These are phyloP conservation scores for Lachancea fermentati DNA, from an alignment of 805 yeast species.

Conservation along the genomic window DNA sequence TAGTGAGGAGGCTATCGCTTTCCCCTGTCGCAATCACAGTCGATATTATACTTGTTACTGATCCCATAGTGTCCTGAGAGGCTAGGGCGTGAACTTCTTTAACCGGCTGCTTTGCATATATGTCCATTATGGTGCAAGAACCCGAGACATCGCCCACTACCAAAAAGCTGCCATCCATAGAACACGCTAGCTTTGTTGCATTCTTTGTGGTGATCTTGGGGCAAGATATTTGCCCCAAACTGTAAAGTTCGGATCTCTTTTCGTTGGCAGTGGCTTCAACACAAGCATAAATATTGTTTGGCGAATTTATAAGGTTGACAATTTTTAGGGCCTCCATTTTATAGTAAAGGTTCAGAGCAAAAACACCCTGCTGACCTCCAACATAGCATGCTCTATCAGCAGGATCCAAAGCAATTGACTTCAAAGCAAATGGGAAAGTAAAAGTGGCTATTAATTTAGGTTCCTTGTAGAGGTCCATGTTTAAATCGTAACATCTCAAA, in stretches of 20 bases:
- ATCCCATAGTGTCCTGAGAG: slow-evolving; percentile 21
- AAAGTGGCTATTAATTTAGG: slow-evolving; percentile 57
- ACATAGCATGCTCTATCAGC: slow-evolving; percentile 69
- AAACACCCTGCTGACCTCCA: slow-evolving; percentile 58
- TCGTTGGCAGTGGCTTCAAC: slow-evolving; percentile 32
- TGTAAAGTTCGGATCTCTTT: slow-evolving; percentile 15
- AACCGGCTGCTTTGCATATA: slow-evolving; percentile 60
- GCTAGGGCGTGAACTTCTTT: slow-evolving; percentile 41
- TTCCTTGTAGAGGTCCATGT: slow-evolving; percentile 18
- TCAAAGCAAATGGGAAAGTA: slow-evolving; percentile 55
- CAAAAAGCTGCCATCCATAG: slow-evolving; percentile 69
- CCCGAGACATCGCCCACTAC: slow-evolving; percentile 76
- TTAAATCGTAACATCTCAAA: slow-evolving; percentile 60
- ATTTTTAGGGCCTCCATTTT: slow-evolving; percentile 34
- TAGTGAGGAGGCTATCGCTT: slow-evolving; percentile 6
- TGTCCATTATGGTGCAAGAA: slow-evolving; percentile 59
- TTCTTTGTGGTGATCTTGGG: slow-evolving; percentile 22
- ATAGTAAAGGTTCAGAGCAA: slow-evolving; percentile 24
- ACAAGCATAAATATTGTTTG: slow-evolving; percentile 39
- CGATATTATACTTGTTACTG: slow-evolving; percentile 24
- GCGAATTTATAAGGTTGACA: slow-evolving; percentile 41
- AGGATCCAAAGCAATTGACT: slow-evolving; percentile 63
- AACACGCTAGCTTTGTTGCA: slow-evolving; percentile 51
- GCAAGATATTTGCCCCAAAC: slow-evolving; percentile 26
- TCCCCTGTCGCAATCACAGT: slow-evolving; percentile 7